These are phyloP conservation scores for Alternaria longipes DNA, from an alignment of 2,329 filamentous ascomycete species.

Conservation along the genomic window DNA sequence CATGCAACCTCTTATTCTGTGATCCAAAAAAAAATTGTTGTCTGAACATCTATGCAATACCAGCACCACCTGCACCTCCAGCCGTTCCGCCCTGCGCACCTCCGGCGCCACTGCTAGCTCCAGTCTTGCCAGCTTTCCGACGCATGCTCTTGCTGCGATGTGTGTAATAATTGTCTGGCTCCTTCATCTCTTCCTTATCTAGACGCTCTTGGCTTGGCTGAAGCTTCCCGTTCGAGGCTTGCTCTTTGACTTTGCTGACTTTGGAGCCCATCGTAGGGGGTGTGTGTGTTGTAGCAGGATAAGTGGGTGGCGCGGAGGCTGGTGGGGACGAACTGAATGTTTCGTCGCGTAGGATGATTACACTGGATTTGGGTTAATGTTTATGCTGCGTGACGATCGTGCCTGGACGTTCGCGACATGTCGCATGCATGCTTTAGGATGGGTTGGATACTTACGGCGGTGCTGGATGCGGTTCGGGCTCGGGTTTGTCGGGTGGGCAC, in stretches of 20 bases:
- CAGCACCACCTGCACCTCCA: constrained; percentile 20
- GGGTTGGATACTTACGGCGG: constrained; percentile 22
- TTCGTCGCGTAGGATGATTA: constrained; percentile 31
- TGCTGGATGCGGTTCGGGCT: constrained; percentile 27
- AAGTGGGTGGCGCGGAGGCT: neutral
- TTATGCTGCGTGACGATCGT: neutral
- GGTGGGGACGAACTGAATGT: neutral
- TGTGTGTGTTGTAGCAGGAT: neutral
- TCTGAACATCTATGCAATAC: neutral
- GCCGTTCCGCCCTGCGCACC: constrained; percentile 5
- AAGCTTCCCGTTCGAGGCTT: constrained; percentile 31
- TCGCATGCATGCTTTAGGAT: neutral
- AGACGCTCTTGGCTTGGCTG: constrained; percentile 34
- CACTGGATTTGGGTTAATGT: constrained; percentile 12
- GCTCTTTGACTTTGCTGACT: constrained; percentile 31
- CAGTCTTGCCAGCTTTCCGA: constrained; percentile 39
- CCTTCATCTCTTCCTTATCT: constrained; percentile 49
- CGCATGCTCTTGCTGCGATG: constrained; percentile 47
- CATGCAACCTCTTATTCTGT: neutral
- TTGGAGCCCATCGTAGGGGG: constrained; percentile 43
- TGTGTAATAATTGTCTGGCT: constrained; percentile 46
- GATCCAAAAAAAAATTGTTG: neutral
- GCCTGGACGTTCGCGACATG: neutral
- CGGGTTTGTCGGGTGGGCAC: constrained; percentile 13
- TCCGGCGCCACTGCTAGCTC: constrained; percentile 8